Conservation (phyloP, 1,284 basidiomycete genomes). For the Pulveroboletus sp. region DNA sequence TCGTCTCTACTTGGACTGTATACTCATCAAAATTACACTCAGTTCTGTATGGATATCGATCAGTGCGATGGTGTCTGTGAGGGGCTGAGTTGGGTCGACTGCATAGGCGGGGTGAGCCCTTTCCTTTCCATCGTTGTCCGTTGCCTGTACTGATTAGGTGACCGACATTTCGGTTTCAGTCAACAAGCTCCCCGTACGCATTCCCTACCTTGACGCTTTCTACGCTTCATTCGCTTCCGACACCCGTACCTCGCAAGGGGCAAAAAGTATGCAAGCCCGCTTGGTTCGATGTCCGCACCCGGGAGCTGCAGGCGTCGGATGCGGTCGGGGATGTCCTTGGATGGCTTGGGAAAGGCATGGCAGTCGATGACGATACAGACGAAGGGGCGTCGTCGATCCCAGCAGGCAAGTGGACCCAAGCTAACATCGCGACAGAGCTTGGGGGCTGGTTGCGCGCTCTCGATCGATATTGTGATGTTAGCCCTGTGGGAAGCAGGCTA, state of each 20-base stretch:
- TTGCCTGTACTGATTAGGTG: not conserved
- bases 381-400: slow-evolving; percentile 28
- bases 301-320: slow-evolving; percentile 58
- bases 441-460: slow-evolving; percentile 58
- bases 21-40: slow-evolving; percentile 89
- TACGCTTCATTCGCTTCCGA: slow-evolving; percentile 81
- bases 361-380: slow-evolving; percentile 18
- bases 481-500: slow-evolving; percentile 25
- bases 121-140: not conserved
- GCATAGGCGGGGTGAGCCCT: slow-evolving; percentile 67
- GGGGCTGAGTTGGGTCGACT: slow-evolving; percentile 80
- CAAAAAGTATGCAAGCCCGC: slow-evolving; percentile 82
- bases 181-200: slow-evolving; percentile 75
- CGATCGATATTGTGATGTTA: slow-evolving; percentile 16
- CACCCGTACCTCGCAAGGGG: slow-evolving; percentile 73
- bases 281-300: slow-evolving; percentile 62
- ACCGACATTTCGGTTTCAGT: slow-evolving; percentile 52
- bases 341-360: slow-evolving; percentile 49
- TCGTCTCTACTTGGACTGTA: slow-evolving; percentile 87
- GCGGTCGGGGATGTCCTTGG: slow-evolving; percentile 54
- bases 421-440: slow-evolving; percentile 56
- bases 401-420: slow-evolving; percentile 53
- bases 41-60: slow-evolving; percentile 80
- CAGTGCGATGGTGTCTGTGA: slow-evolving; percentile 75
- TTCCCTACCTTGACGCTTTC: slow-evolving; percentile 82